phyloP scores from a whole-genome alignment of 2,329 filamentous ascomycete genomes.

The Fusarium pseudocircinatum region DNA sequence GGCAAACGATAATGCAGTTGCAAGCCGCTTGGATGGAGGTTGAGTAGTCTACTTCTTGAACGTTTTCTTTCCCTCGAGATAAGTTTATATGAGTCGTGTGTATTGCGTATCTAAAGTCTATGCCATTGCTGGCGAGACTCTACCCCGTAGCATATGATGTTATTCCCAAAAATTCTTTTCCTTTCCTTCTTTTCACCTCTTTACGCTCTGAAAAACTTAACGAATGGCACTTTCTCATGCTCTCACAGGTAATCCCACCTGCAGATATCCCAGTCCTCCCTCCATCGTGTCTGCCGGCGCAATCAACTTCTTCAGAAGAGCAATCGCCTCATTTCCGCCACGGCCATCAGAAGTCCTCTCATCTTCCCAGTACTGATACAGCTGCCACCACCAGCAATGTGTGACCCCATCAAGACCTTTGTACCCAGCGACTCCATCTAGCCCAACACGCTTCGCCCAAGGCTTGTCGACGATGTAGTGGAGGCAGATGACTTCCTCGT shows the following conservation, averaged over 20 bases:
- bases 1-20: conserved; percentile 42
- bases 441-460: conserved; percentile 22
- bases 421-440: conserved; percentile 30
- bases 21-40: conserved; percentile 46
- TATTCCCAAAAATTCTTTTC: no score
- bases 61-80: neutral
- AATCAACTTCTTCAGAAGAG: neutral
- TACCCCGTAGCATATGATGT: neutral
- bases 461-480: conserved; percentile 41
- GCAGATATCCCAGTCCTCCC: neutral
- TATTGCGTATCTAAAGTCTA: neutral
- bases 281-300: neutral
- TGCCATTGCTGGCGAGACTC: neutral
- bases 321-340: conserved; percentile 18
- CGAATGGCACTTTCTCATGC: neutral
- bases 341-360: conserved; percentile 1
- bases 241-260: conserved; percentile 3
- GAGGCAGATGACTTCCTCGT: conserved; percentile 33
- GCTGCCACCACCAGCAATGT: conserved; percentile 37
- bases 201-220: neutral
- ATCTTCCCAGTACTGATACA: conserved; percentile 31
- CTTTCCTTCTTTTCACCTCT: neutral
- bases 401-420: conserved; percentile 28
- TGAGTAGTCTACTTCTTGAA: conserved; percentile 30
- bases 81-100: no score